Conservation (phyloP, 2,329 filamentous ascomycete genomes). For the Fusarium tjaetaba region DNA sequence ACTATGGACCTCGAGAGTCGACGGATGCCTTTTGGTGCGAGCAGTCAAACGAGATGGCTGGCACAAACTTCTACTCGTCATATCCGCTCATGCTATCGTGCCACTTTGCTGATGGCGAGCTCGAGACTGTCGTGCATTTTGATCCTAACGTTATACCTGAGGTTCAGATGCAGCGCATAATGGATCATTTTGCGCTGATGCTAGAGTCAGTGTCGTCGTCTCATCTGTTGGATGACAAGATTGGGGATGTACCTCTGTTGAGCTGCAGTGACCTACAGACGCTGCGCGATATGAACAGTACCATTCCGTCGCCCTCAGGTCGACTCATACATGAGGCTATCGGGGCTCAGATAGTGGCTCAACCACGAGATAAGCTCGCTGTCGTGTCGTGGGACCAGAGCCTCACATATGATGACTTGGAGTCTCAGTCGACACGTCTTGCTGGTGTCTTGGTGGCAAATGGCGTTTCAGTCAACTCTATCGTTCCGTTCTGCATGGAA, state of each 20-base stretch:
- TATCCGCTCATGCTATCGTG: conserved; percentile 41
- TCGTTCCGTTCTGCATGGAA: conserved; percentile 25
- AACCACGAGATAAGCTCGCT: conserved; percentile 12
- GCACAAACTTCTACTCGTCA: conserved; percentile 40
- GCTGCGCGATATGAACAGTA: background rate
- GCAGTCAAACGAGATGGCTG: conserved; percentile 36
- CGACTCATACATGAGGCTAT: conserved; percentile 12
- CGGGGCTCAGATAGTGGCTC: background rate
- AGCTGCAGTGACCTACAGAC: background rate
- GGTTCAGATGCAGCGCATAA: conserved; percentile 23
- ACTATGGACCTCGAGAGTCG: conserved; percentile 13
- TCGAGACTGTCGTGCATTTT: conserved; percentile 38
- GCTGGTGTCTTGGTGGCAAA: background rate
- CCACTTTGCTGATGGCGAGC: conserved; percentile 17
- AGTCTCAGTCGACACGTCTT: background rate
- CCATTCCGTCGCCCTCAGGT: rapidly evolving
- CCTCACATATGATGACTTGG: conserved; percentile 54
- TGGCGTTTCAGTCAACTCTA: background rate
- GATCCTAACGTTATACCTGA: conserved; percentile 15
- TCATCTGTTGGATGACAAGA: background rate
- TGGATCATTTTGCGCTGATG: conserved; percentile 33
- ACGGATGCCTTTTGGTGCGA: conserved; percentile 29
- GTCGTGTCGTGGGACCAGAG: conserved; percentile 54
- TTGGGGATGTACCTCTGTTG: background rate
- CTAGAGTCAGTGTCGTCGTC: background rate